Evolutionary conservation across 371 early-diverging fungal species (phyloP), one percentile per base, ranked within the genome.

Genomic region (Circinella umbellata): DNA sequence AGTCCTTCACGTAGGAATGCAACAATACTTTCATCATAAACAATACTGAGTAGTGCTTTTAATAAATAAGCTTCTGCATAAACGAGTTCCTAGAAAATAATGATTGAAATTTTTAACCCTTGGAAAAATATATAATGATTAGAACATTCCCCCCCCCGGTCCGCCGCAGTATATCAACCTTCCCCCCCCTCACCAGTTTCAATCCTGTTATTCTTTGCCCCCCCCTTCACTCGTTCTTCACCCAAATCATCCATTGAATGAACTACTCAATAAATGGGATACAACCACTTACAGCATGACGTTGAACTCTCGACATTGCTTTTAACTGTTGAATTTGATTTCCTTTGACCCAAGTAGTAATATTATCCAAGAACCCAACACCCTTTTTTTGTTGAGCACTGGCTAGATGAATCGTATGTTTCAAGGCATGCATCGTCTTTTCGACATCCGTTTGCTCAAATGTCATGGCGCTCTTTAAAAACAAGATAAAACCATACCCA

Each of bases 1-100:
- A 94, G 74, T 42, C 94, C 89, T 73, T 94, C 93, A 63, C 87
- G 81, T 14, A 94, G 75, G 68, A 94, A 90, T 0, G 89, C 80
- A 38, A 94, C 76, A 51, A 93, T 72, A 64, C 91, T 91, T 51
- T 90, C 89, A 70, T 93, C 92, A 47, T 83, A 82, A 38, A 91
- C 71, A 18, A 93, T 83, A 68, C 87, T 86, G 37, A 94, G 76
- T 36, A 93, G 70, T 15, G 93, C 91, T 47, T 88, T 87, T 53
- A 93, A 65, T 49, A 94, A 71, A 73, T 86, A 83, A 9, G 88
- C 86, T 66, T 94, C 94, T 17, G 93, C 91, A 66, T 86, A 80
- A 9, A 92, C 89, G 49, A 94, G 76, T 80, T 94, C 91, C 84
- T 84, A 63, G 57, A 57, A 57, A 34, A 20, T 8, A 13, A n/a